Conservation (phyloP, 495 filamentous ascomycete genomes). For the Xylaria scruposa region DNA sequence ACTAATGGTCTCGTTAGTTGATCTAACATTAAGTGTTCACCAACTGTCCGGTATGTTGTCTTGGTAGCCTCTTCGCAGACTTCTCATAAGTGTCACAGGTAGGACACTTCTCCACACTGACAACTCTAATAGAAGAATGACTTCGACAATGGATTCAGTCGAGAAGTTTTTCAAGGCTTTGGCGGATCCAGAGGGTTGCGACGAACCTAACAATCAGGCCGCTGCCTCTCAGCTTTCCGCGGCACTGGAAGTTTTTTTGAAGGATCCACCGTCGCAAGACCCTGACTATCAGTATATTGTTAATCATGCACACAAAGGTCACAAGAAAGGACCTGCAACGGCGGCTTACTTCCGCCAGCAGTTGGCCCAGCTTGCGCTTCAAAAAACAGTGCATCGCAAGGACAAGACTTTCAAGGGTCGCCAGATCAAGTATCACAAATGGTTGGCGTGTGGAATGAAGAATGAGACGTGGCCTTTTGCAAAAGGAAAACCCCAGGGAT, state of each 20-base stretch:
- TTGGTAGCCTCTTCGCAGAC: not conserved
- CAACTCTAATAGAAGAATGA: not conserved
- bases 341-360: slow-evolving; percentile 22
- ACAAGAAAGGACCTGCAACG: not conserved
- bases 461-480: slow-evolving; percentile 19
- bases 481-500: not conserved
- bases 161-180: slow-evolving; percentile 14
- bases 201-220: not conserved
- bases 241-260: not conserved
- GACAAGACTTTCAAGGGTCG: slow-evolving; percentile 23
- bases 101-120: not conserved
- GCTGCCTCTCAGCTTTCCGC: not conserved
- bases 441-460: slow-evolving; percentile 20
- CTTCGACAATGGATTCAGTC: slow-evolving; percentile 9
- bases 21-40: not conserved
- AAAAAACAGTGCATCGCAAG: slow-evolving; percentile 6
- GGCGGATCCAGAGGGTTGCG: not conserved
- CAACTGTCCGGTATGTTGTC: not conserved
- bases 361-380: slow-evolving; percentile 4
- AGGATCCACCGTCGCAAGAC: slow-evolving; percentile 14
- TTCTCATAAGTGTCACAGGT: not conserved
- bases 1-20: not conserved
- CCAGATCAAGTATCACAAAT: slow-evolving; percentile 24
- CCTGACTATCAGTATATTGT: slow-evolving; percentile 19
- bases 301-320: not conserved